Evolutionary conservation across 768 basidiomycete genomes (phyloP).

Genomic region (Tylopilus subfusipes): DNA sequence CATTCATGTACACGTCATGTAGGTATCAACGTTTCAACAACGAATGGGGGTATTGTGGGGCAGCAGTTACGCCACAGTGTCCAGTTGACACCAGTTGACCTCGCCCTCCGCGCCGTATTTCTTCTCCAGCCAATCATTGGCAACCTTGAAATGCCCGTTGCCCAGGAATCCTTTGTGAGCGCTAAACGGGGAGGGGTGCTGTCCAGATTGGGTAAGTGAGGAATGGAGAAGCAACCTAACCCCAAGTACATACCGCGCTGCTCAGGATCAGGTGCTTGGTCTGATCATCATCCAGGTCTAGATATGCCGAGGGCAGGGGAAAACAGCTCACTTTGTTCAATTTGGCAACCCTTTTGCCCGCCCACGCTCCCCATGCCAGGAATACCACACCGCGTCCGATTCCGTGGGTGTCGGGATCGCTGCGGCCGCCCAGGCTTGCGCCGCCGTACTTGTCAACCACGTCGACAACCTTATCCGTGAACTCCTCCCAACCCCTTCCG

Average conservation of each 20-base stretch:
- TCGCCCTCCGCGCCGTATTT: constrained; percentile 69
- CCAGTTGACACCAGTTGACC: constrained; percentile 71
- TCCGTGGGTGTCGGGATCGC: constrained; percentile 40
- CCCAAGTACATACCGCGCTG: constrained; percentile 56
- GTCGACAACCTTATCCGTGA: constrained; percentile 80
- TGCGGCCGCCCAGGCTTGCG: constrained; percentile 51
- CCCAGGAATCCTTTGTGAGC: constrained; percentile 81
- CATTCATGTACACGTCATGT: constrained; percentile 18
- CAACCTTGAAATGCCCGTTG: constrained; percentile 82
- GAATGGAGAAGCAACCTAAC: constrained; percentile 15
- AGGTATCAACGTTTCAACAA: constrained; percentile 32
- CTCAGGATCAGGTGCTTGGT: constrained; percentile 77
- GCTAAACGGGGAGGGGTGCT: constrained; percentile 85
- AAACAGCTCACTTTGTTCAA: constrained; percentile 58
- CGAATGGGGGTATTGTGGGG: constrained; percentile 22
- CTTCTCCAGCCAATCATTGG: constrained; percentile 82
- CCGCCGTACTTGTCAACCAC: constrained; percentile 75
- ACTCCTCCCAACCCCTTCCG: constrained; percentile 86
- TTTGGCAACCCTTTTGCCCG: constrained; percentile 76
- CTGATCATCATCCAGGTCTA: constrained; percentile 37
- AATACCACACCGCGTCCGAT: constrained; percentile 77
- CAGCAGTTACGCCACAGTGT: constrained; percentile 16
- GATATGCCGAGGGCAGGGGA: constrained; percentile 8
- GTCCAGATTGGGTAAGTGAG: constrained; percentile 27
- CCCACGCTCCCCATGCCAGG: constrained; percentile 89